phyloP scores from a whole-genome alignment of 345 rosid genomes.

The Pistacia atlantica region DNA sequence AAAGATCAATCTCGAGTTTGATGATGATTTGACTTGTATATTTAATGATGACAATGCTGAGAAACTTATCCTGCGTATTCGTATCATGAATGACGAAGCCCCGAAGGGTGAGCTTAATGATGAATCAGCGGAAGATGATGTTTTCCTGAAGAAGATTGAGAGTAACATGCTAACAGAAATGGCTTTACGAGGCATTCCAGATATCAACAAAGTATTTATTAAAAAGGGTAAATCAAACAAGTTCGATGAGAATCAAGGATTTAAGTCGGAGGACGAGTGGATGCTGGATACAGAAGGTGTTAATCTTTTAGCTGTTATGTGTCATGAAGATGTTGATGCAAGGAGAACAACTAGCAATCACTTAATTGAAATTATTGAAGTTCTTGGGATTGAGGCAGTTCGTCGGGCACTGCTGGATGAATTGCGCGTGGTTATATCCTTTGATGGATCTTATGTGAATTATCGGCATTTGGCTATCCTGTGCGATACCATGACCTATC shows the following conservation, averaged over 20 bases:
- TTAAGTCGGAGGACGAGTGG: slow-evolving; percentile 90
- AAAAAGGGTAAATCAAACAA: slow-evolving; percentile 75
- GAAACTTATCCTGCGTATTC: slow-evolving; percentile 86
- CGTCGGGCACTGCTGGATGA: slow-evolving; percentile 92
- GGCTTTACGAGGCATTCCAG: slow-evolving; percentile 97
- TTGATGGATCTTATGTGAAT: slow-evolving; percentile 97
- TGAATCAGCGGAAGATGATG: slow-evolving; percentile 98
- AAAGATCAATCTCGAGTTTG: slow-evolving; percentile 93
- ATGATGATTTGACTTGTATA: slow-evolving; percentile 89
- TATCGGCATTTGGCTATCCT: slow-evolving; percentile 95
- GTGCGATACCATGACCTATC: slow-evolving; percentile 98
- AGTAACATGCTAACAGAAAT: slow-evolving; percentile 97
- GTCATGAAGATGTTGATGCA: slow-evolving; percentile 93
- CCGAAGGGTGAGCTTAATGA: slow-evolving; percentile 83
- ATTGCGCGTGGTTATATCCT: slow-evolving; percentile 92
- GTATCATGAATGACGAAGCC: slow-evolving; percentile 95
- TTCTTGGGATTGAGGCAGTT: slow-evolving; percentile 97
- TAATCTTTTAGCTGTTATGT: slow-evolving; percentile 94
- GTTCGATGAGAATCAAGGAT: slow-evolving; percentile 81
- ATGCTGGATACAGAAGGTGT: slow-evolving; percentile 99
- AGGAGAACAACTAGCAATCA: slow-evolving; percentile 95
- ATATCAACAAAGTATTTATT: slow-evolving; percentile 92
- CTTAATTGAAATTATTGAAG: slow-evolving; percentile 92
- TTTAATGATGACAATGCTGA: slow-evolving; percentile 96
- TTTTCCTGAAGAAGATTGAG: slow-evolving; percentile 92